Percentiles rank a stretch among this genome's conserved stretches.
Conservation (phyloP, 805 yeast genomes). For the Hanseniaspora taiwanica region DNA sequence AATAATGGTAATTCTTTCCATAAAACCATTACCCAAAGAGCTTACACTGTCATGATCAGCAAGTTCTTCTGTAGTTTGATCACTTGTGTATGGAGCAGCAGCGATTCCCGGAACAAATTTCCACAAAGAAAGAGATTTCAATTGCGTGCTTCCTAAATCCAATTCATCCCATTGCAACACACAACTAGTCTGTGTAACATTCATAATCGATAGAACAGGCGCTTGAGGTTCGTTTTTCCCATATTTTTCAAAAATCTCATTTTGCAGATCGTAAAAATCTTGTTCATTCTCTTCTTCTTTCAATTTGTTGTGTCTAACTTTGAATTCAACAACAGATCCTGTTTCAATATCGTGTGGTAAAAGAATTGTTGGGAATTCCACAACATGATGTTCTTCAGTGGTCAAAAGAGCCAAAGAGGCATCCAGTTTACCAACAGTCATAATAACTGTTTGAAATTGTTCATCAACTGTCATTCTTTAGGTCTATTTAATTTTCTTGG, state of each 20-base stretch:
- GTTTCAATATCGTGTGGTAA: constrained; percentile 84
- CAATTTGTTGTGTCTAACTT: constrained; percentile 62
- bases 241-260: constrained; percentile 55
- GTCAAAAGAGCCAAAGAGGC: constrained; percentile 85
- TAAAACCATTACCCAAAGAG: constrained; percentile 11
- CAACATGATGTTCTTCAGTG: constrained; percentile 84
- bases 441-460: constrained; percentile 37
- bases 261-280: constrained; percentile 54
- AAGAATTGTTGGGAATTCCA: constrained; percentile 91
- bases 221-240: constrained; percentile 59
- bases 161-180: constrained; percentile 90
- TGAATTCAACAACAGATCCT: constrained; percentile 80
- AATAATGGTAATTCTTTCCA: constrained; percentile 58
- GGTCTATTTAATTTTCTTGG: not conserved
- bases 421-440: constrained; percentile 91
- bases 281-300: constrained; percentile 48
- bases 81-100: constrained; percentile 6
- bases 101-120: constrained; percentile 33
- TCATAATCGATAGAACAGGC: constrained; percentile 58
- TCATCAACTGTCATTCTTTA: not conserved
- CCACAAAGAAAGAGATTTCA: constrained; percentile 64
- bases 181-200: constrained; percentile 87
- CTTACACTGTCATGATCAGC: no score
- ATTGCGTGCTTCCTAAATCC: constrained; percentile 67
- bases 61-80: not conserved